phyloP scores from a whole-genome alignment of 768 basidiomycete genomes.

The Cyclocybe cylindracea region DNA sequence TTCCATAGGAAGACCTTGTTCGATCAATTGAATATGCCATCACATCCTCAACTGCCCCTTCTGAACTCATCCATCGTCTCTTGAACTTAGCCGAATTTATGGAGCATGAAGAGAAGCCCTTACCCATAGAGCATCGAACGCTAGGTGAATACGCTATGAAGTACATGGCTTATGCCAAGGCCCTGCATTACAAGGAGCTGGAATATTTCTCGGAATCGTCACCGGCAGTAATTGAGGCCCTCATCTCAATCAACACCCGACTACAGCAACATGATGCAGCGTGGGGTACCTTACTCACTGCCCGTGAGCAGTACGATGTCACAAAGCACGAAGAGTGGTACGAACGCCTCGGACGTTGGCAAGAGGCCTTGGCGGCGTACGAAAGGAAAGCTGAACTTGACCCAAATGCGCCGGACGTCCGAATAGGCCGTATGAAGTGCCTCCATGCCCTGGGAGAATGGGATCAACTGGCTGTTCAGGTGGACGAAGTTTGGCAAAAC shows the following conservation, averaged over 20 bases:
- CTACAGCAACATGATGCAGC: slow-evolving; percentile 98
- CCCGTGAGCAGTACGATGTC: slow-evolving; percentile 87
- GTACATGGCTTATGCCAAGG: slow-evolving; percentile 95
- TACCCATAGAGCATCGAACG: slow-evolving; percentile 91
- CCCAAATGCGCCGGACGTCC: slow-evolving; percentile 72
- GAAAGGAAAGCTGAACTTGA: slow-evolving; percentile 78
- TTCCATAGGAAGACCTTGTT: slow-evolving; percentile 85
- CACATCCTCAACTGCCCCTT: slow-evolving; percentile 71
- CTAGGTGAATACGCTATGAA: slow-evolving; percentile 93
- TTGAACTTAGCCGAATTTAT: slow-evolving; percentile 97
- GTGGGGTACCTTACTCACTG: slow-evolving; percentile 92
- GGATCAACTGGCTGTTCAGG: slow-evolving; percentile 85
- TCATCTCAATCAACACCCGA: slow-evolving; percentile 95
- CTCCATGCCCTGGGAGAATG: slow-evolving; percentile 97
- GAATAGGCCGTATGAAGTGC: slow-evolving; percentile 93
- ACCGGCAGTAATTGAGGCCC: slow-evolving; percentile 86
- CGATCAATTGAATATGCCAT: slow-evolving; percentile 87
- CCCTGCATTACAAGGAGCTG: slow-evolving; percentile 96
- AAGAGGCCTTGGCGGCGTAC: slow-evolving; percentile 86
- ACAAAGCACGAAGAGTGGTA: slow-evolving; percentile 98
- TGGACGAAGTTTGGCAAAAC: slow-evolving; percentile 85
- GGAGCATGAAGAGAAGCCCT: slow-evolving; percentile 96
- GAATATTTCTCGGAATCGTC: slow-evolving; percentile 95
- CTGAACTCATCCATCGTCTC: slow-evolving; percentile 88
- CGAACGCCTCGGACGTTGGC: slow-evolving; percentile 94